These are phyloP conservation scores for Lactarius indigo DNA, from an alignment of 768 basidiomycete species.

Conservation along the genomic window DNA sequence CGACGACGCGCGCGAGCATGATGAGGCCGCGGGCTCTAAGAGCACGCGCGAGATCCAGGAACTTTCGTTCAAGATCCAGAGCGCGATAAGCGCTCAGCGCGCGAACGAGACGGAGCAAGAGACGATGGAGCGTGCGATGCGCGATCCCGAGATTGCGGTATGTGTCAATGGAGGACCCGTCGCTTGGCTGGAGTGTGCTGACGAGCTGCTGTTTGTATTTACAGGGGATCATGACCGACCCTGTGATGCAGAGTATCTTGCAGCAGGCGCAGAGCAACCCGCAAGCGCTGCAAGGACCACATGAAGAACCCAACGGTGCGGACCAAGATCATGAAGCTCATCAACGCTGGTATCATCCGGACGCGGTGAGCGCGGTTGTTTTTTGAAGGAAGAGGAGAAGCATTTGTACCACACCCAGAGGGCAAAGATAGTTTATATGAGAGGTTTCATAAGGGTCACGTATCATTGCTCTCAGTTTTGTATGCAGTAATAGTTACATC, in stretches of 20 bases:
- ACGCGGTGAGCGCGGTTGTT: constrained; percentile 54
- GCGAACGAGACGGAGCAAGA: constrained; percentile 88
- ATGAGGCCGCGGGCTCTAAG: constrained; percentile 61
- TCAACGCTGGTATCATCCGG: constrained; percentile 91
- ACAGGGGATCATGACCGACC: constrained; percentile 82
- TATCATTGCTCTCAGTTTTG: not conserved
- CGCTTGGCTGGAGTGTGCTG: not conserved
- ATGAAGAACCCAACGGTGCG: constrained; percentile 88
- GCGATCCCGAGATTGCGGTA: constrained; percentile 93
- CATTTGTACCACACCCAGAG: not conserved
- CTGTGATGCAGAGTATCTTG: constrained; percentile 91
- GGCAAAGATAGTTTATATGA: not conserved
- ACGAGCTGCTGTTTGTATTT: not conserved
- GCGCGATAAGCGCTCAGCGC: constrained; percentile 74
- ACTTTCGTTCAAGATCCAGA: constrained; percentile 76
- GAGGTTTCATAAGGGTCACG: not conserved
- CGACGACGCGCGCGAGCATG: constrained; percentile 73
- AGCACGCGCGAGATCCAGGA: constrained; percentile 80
- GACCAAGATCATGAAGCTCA: constrained; percentile 81
- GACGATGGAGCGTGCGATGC: constrained; percentile 90
- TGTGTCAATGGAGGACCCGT: constrained; percentile 31
- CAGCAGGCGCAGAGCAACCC: constrained; percentile 93
- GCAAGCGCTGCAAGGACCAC: constrained; percentile 86
- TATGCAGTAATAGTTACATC: not conserved
- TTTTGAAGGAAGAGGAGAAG: not conserved